These are phyloP conservation scores for Pittosporum tobira DNA, from an alignment of 129 eudicot genomes.

Conservation along the genomic window DNA sequence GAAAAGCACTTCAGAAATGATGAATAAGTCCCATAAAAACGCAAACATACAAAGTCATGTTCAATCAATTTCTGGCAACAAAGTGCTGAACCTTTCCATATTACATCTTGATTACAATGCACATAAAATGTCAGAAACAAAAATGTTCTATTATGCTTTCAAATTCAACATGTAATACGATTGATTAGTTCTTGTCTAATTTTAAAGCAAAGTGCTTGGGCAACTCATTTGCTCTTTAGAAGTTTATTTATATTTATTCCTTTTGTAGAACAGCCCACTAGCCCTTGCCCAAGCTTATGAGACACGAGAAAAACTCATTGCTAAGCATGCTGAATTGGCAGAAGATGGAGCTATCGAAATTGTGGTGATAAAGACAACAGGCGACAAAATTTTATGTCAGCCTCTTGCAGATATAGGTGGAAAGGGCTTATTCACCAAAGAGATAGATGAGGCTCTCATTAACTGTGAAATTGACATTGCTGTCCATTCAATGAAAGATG, in stretches of 20 bases:
- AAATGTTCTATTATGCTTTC: background rate
- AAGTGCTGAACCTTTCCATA: background rate
- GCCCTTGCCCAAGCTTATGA: constrained; percentile 97
- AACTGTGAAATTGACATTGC: constrained; percentile 87
- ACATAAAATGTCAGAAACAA: background rate
- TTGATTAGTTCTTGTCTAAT: background rate
- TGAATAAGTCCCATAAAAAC: background rate
- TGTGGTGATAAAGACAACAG: constrained; percentile 84
- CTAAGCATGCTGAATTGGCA: constrained; percentile 64
- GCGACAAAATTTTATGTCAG: constrained; percentile 77
- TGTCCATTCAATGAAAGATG: constrained; percentile 99
- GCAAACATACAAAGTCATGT: background rate
- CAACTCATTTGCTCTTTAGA: background rate
- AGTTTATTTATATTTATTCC: constrained; percentile 13
- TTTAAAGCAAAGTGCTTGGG: background rate
- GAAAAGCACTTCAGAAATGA: background rate
- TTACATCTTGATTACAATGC: too few species aligned
- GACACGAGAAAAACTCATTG: constrained; percentile 71
- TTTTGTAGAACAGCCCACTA: constrained; percentile 74
- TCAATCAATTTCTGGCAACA: background rate
- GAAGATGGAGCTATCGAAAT: constrained; percentile 91
- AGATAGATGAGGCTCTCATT: constrained; percentile 86
- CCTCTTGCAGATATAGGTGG: constrained; percentile 99
- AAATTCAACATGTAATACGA: background rate
- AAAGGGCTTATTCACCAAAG: constrained; percentile 92